These are phyloP conservation scores for Dictyostelium discoideum DNA, from an alignment of 78 protist genomes.

Conservation along the genomic window dicty_2.7 NC_007088.5:4056001-4056500, in stretches of 20 bases:
- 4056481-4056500: conserved; percentile 93
- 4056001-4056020: conserved; percentile 92
- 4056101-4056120: conserved; percentile 84
- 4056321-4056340: conserved; percentile 83
- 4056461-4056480: conserved; percentile 89
- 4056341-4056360: conserved; percentile 92
- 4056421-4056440: conserved; percentile 87
- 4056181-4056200: conserved; percentile 93
- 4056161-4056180: conserved; percentile 90
- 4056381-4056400: conserved; percentile 91
- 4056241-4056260: conserved; percentile 80
- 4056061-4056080: conserved; percentile 75
- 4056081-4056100: conserved; percentile 79
- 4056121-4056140: conserved; percentile 92
- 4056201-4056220: conserved; percentile 80
- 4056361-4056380: conserved; percentile 91
- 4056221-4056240: conserved; percentile 87
- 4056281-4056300: conserved; percentile 89
- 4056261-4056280: conserved; percentile 93
- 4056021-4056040: conserved; percentile 94
- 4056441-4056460: conserved; percentile 68
- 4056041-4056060: conserved; percentile 92
- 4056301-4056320: conserved; percentile 81
- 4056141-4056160: conserved; percentile 93
- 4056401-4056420: conserved; percentile 93